Evolutionary conservation across 352 stramenopile species (phyloP), one percentile per base, ranked within the genome.

Genomic region (Pythium graminicola): DNA sequence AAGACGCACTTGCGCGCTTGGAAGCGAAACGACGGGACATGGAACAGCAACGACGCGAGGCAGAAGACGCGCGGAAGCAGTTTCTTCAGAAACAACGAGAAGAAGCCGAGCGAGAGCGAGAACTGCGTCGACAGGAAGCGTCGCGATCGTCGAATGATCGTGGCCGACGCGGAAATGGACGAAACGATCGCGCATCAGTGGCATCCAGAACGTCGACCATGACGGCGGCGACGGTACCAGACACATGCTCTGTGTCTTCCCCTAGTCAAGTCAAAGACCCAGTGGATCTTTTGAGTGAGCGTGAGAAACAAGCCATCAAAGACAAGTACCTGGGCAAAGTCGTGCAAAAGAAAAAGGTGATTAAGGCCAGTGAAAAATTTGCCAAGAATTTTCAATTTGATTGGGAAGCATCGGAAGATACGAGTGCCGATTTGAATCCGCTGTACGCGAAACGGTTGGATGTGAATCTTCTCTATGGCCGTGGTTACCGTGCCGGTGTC

Each of bases 301-400:
- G 93, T 32, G 82, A 85, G 54, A 62, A 95, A 44, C 74, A 86
- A 50, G 68, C 65, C 7, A 72, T 97, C 52, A 93, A 93, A 45
- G 79, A 95, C 39, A 83, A 96, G 65, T 97, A 96, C 54, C 60
- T 96, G 43, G 88, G 88, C 33, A 90, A 90, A 60, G 85, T 76
- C 9, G 64, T 76, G 13, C 78, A 76, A 58, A 95, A 94, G 65
- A 95, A 95, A 47, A 93, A 90, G 60, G 69, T 95, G 19, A 74
- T 93, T 14, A 97, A 97, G 54, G 85, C 92, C 13, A 95, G 83
- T 24, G 87, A 97, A 48, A 97, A 97, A 60, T 97, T 96, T 50
- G 75, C 81, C 29, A 91, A 95, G 59, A 93, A 95, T 60, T 97
- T 96, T 57, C 83, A 96, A 58, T 97, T 98, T 60, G 86, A 97